phyloP scores from a whole-genome alignment of 2,329 filamentous ascomycete genomes.

The Pestalotiopsis fici region DNA sequence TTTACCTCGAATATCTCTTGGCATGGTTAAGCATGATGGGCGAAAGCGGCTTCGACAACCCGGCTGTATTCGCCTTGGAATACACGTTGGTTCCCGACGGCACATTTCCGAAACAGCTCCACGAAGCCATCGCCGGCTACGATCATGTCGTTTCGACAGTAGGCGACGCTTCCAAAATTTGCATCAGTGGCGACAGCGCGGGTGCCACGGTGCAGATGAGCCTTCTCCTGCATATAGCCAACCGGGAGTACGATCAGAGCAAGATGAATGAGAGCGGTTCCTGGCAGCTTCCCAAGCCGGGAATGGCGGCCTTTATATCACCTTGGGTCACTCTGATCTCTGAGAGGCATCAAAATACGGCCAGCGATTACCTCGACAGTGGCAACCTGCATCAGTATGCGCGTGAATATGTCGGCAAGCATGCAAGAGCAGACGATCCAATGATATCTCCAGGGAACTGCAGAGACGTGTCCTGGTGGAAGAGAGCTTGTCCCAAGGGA shows the following conservation, averaged over 20 bases:
- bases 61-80: conserved; percentile 77
- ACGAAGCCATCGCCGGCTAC: conserved; percentile 71
- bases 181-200: conserved; percentile 78
- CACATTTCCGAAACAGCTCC: conserved; percentile 71
- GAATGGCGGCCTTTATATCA: conserved; percentile 72
- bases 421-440: conserved; percentile 49
- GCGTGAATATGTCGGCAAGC: conserved; percentile 63
- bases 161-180: conserved; percentile 61
- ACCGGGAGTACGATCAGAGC: conserved; percentile 31
- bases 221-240: conserved; percentile 68
- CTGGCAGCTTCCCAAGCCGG: conserved; percentile 34
- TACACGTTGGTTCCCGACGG: conserved; percentile 79
- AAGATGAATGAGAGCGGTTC: conserved; percentile 32
- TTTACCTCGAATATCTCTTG: conserved; percentile 83
- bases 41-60: conserved; percentile 68
- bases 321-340: conserved; percentile 80
- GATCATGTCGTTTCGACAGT: conserved; percentile 65
- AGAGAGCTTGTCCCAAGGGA: conserved; percentile 61
- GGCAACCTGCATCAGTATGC: conserved; percentile 70
- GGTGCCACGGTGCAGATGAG: conserved; percentile 75
- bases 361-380: conserved; percentile 74
- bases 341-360: conserved; percentile 64
- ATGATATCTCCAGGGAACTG: conserved; percentile 72
- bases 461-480: conserved; percentile 67
- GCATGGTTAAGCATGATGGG: conserved; percentile 69